phyloP scores from a whole-genome alignment of 2,329 filamentous ascomycete species.

The Akanthomyces dipterigenus region DNA sequence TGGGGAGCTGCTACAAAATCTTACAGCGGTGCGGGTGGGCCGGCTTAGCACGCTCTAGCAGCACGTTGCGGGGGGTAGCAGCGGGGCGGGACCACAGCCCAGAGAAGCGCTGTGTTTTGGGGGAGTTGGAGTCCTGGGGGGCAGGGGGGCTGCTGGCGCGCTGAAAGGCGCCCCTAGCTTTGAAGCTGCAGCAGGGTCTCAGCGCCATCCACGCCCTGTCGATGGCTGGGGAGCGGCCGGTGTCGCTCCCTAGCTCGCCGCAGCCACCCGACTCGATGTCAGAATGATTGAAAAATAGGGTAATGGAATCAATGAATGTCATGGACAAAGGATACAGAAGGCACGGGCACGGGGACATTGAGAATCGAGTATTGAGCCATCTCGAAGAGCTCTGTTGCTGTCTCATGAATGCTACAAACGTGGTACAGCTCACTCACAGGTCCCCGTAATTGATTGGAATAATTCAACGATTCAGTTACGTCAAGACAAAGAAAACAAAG shows the following conservation, averaged over 20 bases:
- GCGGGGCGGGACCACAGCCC: background rate
- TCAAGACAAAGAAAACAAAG: background rate
- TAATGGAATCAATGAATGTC: background rate
- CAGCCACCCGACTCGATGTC: slow-evolving; percentile 4
- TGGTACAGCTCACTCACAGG: background rate
- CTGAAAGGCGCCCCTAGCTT: background rate
- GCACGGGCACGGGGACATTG: too few relatives aligned
- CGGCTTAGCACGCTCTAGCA: slow-evolving; percentile 7
- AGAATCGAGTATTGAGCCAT: too few relatives aligned
- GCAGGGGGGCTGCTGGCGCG: background rate
- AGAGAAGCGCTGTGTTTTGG: background rate
- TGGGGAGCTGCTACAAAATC: background rate
- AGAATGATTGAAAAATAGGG: slow-evolving; percentile 9
- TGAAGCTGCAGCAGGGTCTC: background rate
- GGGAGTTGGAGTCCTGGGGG: slow-evolving; percentile 1
- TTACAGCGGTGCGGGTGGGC: background rate
- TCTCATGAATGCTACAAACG: too few relatives aligned
- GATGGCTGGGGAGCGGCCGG: slow-evolving; percentile 6
- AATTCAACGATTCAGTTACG: background rate
- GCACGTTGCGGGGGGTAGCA: background rate
- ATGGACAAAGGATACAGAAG: background rate
- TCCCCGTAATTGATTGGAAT: background rate
- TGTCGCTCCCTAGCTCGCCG: slow-evolving; percentile 3
- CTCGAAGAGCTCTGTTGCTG: too few relatives aligned
- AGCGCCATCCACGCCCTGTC: background rate